Conservation (phyloP, 176 grass and related monocot genomes). For the Aegilops sharonensis region DNA sequence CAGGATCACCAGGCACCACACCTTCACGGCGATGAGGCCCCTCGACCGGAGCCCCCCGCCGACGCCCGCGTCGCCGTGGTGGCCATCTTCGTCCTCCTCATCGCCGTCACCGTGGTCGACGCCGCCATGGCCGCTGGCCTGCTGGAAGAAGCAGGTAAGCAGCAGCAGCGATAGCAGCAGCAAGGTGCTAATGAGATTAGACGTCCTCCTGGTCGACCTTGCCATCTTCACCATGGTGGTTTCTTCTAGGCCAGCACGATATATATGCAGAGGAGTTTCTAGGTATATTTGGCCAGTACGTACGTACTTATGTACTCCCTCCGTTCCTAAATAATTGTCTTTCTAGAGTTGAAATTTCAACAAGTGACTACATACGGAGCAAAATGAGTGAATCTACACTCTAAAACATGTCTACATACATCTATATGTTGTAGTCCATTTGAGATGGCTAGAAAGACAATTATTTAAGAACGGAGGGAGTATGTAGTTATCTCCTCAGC, state of each 20-base stretch:
- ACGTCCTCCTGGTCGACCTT: not conserved
- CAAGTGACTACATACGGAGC: too few species aligned
- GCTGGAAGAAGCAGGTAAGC: not conserved
- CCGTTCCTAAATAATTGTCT: too few species aligned
- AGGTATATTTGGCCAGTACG: not conserved
- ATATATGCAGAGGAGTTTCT: not conserved
- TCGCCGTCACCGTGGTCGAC: conserved; percentile 7
- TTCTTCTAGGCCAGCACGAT: not conserved
- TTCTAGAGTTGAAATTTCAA: too few species aligned
- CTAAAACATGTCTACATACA: too few species aligned
- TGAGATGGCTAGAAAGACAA: too few species aligned
- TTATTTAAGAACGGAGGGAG: too few species aligned
- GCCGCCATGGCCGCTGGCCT: conserved; percentile 35
- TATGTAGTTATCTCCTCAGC: too few species aligned
- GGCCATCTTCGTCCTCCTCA: not conserved
- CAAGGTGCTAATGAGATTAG: not conserved
- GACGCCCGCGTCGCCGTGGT: not conserved
- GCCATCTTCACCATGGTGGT: not conserved
- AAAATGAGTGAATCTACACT: too few species aligned
- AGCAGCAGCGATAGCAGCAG: conserved; percentile 26
- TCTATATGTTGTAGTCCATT: too few species aligned
- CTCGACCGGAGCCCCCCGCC: not conserved
- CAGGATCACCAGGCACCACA: conserved; percentile 84
- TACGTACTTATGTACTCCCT: too few species aligned
- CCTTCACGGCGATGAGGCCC: conserved; percentile 58